Evolutionary conservation across 169 alveolate genomes (phyloP).

Genomic region (Cryptosporidium felis): DNA sequence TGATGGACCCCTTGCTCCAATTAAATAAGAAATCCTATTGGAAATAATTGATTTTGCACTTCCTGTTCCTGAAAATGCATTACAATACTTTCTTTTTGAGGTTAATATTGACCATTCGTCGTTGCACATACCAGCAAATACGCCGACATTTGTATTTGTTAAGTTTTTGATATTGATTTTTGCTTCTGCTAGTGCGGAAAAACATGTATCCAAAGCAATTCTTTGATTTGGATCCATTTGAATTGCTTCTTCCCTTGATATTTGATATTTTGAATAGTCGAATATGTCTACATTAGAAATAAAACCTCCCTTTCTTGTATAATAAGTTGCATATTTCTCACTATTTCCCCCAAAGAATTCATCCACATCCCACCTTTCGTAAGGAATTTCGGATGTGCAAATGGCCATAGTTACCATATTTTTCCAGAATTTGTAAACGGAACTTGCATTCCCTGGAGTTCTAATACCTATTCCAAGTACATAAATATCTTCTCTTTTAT

Average conservation of each 20-base stretch:
- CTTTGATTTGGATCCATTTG: slow-evolving; percentile 70
- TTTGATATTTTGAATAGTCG: slow-evolving; percentile 41
- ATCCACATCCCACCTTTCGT: slow-evolving; percentile 73
- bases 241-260: slow-evolving; percentile 58
- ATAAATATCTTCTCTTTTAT: slow-evolving; percentile 31
- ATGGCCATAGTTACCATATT: slow-evolving; percentile 51
- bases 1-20: slow-evolving; percentile 54
- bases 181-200: slow-evolving; percentile 61
- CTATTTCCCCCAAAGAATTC: slow-evolving; percentile 4
- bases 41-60: slow-evolving; percentile 65
- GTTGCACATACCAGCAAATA: slow-evolving; percentile 65
- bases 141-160: slow-evolving; percentile 31
- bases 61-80: slow-evolving; percentile 67
- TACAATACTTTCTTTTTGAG: slow-evolving; percentile 35
- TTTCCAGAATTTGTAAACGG: slow-evolving; percentile 69
- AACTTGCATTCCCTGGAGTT: slow-evolving; percentile 72
- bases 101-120: slow-evolving; percentile 48
- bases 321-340: slow-evolving; percentile 18
- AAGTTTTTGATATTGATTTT: slow-evolving; percentile 1
- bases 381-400: slow-evolving; percentile 75
- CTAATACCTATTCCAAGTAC: slow-evolving; percentile 74
- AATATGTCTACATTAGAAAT: slow-evolving; percentile 51
- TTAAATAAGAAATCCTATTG: slow-evolving; percentile 39
- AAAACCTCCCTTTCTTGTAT: slow-evolving; percentile 63
- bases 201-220: slow-evolving; percentile 37